Evolutionary conservation across 345 rosid species (phyloP).

Genomic region (Hypericum perforatum): DNA sequence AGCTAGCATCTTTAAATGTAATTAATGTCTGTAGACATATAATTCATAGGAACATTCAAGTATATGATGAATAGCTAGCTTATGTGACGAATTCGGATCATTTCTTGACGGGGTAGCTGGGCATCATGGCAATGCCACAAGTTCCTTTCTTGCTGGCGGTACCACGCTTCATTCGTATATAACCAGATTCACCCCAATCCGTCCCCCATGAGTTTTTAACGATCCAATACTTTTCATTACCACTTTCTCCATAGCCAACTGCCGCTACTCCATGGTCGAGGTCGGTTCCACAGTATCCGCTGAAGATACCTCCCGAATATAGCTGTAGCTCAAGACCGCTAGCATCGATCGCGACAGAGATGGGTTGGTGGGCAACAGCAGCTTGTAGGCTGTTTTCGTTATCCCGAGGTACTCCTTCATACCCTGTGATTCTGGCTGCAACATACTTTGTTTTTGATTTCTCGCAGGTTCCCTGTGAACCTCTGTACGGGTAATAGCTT

Average conservation of each 20-base stretch:
- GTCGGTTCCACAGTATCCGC: slow-evolving; percentile 42
- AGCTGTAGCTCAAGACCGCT: slow-evolving; percentile 52
- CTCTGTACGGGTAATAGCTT: slow-evolving; percentile 52
- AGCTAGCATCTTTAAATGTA: no score
- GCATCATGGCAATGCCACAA: slow-evolving; percentile 72
- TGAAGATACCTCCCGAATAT: slow-evolving; percentile 54
- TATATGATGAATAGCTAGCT: no score
- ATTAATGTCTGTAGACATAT: no score
- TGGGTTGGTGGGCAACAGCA: slow-evolving; percentile 64
- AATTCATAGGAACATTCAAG: no score
- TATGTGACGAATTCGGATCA: not conserved
- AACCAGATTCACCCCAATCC: slow-evolving; percentile 86
- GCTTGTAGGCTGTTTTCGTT: slow-evolving; percentile 42
- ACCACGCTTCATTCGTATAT: slow-evolving; percentile 50
- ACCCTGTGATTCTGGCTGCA: slow-evolving; percentile 41
- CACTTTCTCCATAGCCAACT: slow-evolving; percentile 63
- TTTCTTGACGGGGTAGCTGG: slow-evolving; percentile 60
- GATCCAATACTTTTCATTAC: slow-evolving; percentile 48
- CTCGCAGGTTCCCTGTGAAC: slow-evolving; percentile 33
- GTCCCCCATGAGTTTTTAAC: slow-evolving; percentile 90
- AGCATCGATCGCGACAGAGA: slow-evolving; percentile 78
- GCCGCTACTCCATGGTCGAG: slow-evolving; percentile 74
- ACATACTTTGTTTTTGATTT: slow-evolving; percentile 21
- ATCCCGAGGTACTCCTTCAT: slow-evolving; percentile 27
- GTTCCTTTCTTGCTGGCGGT: slow-evolving; percentile 25